Evolutionary conservation across 257 asterid species (phyloP).

Genomic region (Pogostemon cablin): DNA sequence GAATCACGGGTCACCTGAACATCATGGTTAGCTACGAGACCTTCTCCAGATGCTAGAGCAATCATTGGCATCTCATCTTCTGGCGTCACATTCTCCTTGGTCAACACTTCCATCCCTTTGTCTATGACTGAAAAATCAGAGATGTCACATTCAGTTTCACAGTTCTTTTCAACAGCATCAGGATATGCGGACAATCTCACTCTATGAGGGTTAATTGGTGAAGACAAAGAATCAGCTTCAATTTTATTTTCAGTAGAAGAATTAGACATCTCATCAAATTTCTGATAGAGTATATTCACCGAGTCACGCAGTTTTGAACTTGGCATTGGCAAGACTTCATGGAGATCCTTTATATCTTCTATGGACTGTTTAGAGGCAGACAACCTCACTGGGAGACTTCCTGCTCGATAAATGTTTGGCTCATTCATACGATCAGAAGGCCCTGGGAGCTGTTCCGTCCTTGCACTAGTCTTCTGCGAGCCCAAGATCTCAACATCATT

Average conservation of each 20-base stretch:
- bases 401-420: slow-evolving; percentile 46
- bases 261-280: slow-evolving; percentile 57
- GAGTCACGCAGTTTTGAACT: slow-evolving; percentile 65
- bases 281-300: slow-evolving; percentile 62
- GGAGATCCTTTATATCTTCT: slow-evolving; percentile 78
- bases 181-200: slow-evolving; percentile 27
- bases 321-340: slow-evolving; percentile 66
- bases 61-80: slow-evolving; percentile 29
- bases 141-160: slow-evolving; percentile 49
- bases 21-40: slow-evolving; percentile 30
- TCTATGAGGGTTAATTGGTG: slow-evolving; percentile 37
- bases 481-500: slow-evolving; percentile 34
- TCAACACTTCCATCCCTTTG: slow-evolving; percentile 40
- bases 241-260: slow-evolving; percentile 40
- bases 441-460: slow-evolving; percentile 33
- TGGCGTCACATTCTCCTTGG: slow-evolving; percentile 27
- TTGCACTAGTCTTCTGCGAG: slow-evolving; percentile 44
- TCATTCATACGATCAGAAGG: slow-evolving; percentile 41
- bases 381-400: slow-evolving; percentile 58
- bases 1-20: slow-evolving; percentile 29
- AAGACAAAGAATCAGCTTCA: slow-evolving; percentile 41
- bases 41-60: slow-evolving; percentile 27
- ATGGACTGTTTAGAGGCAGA: slow-evolving; percentile 43
- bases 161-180: slow-evolving; percentile 38
- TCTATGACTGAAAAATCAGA: slow-evolving; percentile 42